phyloP scores from a whole-genome alignment of 2,329 filamentous ascomycete genomes.

The Fusarium multiceps region DNA sequence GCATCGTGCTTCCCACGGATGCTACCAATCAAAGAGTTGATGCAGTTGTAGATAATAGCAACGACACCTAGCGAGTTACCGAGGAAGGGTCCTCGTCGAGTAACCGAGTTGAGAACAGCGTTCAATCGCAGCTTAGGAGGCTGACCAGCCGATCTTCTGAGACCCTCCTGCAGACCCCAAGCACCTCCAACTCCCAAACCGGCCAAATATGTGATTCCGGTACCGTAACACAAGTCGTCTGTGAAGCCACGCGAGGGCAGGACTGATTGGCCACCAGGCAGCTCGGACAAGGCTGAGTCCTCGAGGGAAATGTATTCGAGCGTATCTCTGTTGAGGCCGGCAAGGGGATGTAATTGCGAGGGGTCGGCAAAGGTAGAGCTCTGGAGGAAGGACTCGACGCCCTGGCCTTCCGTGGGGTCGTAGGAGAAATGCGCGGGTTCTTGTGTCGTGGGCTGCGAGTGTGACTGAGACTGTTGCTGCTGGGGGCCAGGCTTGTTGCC shows the following conservation, averaged over 20 bases:
- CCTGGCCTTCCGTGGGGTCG: slow-evolving; percentile 78
- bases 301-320: slow-evolving; percentile 96
- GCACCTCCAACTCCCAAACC: slow-evolving; percentile 86
- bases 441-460: slow-evolving; percentile 54
- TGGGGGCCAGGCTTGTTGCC: slow-evolving; percentile 62
- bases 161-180: slow-evolving; percentile 92
- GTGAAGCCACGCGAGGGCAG: slow-evolving; percentile 97
- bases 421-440: slow-evolving; percentile 68
- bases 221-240: slow-evolving; percentile 97
- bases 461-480: slow-evolving; percentile 55
- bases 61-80: slow-evolving; percentile 97
- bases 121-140: slow-evolving; percentile 94
- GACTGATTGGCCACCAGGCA: slow-evolving; percentile 86
- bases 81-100: slow-evolving; percentile 90
- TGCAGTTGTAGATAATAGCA: slow-evolving; percentile 94
- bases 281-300: slow-evolving; percentile 86
- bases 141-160: slow-evolving; percentile 79
- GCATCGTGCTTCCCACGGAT: slow-evolving; percentile 88
- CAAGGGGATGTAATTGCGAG: slow-evolving; percentile 88
- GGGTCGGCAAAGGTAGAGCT: slow-evolving; percentile 84
- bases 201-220: slow-evolving; percentile 92
- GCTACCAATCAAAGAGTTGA: slow-evolving; percentile 86
- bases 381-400: slow-evolving; percentile 88
- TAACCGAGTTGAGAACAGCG: slow-evolving; percentile 93
- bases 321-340: slow-evolving; percentile 90